These are phyloP conservation scores for Wakefieldia striispora DNA, from an alignment of 768 basidiomycete genomes.

Conservation along the genomic window DNA sequence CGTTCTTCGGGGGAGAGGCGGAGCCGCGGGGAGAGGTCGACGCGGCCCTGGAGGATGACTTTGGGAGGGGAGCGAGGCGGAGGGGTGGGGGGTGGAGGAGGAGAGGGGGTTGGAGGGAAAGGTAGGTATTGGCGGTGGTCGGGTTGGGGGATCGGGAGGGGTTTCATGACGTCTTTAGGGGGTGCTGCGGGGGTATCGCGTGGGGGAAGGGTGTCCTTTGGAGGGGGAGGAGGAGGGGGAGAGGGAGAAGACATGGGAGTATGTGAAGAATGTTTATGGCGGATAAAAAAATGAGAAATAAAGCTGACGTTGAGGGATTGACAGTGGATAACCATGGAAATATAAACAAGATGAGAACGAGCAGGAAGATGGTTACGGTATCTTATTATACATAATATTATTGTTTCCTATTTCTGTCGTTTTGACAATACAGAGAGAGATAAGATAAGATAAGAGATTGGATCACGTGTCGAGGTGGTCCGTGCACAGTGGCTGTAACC, in stretches of 20 bases:
- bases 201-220: conserved; percentile 15
- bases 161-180: conserved; percentile 10
- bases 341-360: neutral
- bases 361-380: neutral
- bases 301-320: conserved; percentile 11
- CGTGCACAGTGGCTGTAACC: conserved; percentile 26
- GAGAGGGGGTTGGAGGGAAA: neutral
- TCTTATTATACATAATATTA: no score
- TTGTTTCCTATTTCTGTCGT: no score
- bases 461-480: conserved; percentile 18
- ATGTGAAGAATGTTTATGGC: conserved; percentile 15
- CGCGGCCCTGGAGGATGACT: neutral
- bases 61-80: conserved; percentile 5
- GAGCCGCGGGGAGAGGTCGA: conserved; percentile 7
- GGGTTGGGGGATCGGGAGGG: conserved; percentile 19
- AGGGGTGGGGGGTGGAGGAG: conserved; percentile 1
- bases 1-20: conserved; percentile 27
- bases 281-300: conserved; percentile 11
- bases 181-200: no score
- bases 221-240: conserved; percentile 21
- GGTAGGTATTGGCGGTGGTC: no score
- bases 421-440: conserved; percentile 13
- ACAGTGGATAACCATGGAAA: conserved; percentile 14
- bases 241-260: neutral
- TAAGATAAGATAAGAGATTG: conserved; percentile 26